A percentile compares a stretch with the other conserved stretches of the same genome.
These are phyloP conservation scores for Colletotrichum scovillei DNA, from an alignment of 2,329 filamentous ascomycete genomes.

Conservation along the genomic window DNA sequence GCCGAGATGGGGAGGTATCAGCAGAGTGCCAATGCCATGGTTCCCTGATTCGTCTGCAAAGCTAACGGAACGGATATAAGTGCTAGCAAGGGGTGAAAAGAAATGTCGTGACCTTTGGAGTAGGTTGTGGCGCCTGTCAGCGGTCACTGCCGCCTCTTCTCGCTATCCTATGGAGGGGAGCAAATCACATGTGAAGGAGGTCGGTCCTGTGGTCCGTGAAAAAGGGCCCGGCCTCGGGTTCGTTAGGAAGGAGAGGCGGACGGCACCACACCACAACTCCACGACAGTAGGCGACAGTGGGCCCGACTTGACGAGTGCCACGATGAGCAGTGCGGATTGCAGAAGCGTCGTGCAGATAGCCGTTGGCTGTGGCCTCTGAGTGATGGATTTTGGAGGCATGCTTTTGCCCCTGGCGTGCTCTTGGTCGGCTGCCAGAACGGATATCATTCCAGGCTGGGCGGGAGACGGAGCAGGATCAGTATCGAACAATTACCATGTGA, in stretches of 20 bases:
- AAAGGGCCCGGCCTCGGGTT: background rate
- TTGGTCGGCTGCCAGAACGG: background rate
- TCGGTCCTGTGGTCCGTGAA: background rate
- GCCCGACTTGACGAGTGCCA: slow-evolving; percentile 1
- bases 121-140: background rate
- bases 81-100: slow-evolving; percentile 13
- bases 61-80: background rate
- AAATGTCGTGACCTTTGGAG: background rate
- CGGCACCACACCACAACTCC: background rate
- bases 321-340: background rate
- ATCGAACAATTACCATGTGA: slow-evolving; percentile 27
- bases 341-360: background rate
- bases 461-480: background rate
- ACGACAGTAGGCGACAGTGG: background rate
- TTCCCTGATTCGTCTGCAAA: background rate
- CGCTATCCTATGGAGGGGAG: background rate
- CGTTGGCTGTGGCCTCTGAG: background rate
- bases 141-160: background rate
- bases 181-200: slow-evolving; percentile 29
- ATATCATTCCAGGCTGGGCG: background rate
- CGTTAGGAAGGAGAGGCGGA: background rate
- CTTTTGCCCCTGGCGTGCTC: background rate
- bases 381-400: background rate
- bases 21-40: slow-evolving; percentile 1
- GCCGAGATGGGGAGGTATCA: slow-evolving; percentile 22